Percentiles rank a stretch among this genome's conserved stretches.
Evolutionary conservation across 306 rosid species (phyloP).

Genomic region (Ziziphus jujuba): DNA sequence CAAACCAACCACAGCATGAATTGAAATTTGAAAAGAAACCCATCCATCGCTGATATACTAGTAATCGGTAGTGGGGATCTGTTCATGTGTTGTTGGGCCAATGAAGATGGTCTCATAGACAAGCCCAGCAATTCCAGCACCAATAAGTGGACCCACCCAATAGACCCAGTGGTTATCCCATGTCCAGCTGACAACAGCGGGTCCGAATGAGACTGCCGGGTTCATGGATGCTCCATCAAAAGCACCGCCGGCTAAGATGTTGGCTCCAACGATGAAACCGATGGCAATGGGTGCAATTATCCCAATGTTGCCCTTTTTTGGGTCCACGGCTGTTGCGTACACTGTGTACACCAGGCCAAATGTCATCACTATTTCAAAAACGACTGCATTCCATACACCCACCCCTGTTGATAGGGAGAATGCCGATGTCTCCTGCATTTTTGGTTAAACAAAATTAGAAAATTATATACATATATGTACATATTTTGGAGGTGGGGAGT

Average conservation of each 20-base stretch:
- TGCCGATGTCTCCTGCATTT: constrained; percentile 62
- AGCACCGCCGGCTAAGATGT: constrained; percentile 82
- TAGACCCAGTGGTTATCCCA: constrained; percentile 83
- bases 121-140: constrained; percentile 62
- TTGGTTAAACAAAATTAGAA: neutral
- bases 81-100: constrained; percentile 51
- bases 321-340: constrained; percentile 72
- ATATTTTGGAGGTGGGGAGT: too few species aligned
- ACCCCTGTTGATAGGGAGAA: constrained; percentile 62
- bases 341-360: constrained; percentile 79
- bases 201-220: constrained; percentile 86
- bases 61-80: constrained; percentile 53
- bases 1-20: constrained; percentile 7
- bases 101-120: constrained; percentile 60
- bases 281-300: constrained; percentile 80
- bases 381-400: constrained; percentile 61
- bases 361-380: constrained; percentile 79
- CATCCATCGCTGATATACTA: constrained; percentile 7
- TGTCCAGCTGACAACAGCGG: constrained; percentile 77
- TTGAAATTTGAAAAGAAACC: constrained; percentile 13
- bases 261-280: constrained; percentile 82
- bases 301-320: constrained; percentile 66
- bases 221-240: constrained; percentile 87
- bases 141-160: constrained; percentile 69
- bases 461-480: too few species aligned